phyloP scores from a whole-genome alignment of 495 filamentous ascomycete species.

The Extremus antarcticus region DNA sequence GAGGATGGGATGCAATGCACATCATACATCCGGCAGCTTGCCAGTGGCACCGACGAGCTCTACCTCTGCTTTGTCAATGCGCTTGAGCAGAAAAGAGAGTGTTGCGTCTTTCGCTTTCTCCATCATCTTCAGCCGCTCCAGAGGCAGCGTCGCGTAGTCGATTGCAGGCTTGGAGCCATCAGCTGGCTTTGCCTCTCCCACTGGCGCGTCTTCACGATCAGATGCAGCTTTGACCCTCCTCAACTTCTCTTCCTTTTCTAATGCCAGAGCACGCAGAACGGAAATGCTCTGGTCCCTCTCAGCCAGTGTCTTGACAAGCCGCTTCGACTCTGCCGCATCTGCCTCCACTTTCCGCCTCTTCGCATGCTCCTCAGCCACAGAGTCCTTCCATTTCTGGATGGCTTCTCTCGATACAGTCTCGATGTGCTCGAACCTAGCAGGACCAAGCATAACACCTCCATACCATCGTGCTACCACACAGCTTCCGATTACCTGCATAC shows the following conservation, averaged over 20 bases:
- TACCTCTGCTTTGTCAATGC: conserved; percentile 34
- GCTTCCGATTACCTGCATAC: conserved; percentile 27
- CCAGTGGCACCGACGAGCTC: conserved; percentile 4
- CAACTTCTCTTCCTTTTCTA: conserved; percentile 27
- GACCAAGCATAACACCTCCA: conserved; percentile 36
- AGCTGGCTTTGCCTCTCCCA: not conserved
- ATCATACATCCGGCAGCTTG: not conserved
- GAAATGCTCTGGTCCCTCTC: conserved; percentile 33
- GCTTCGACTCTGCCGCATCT: conserved; percentile 20
- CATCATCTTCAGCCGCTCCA: conserved; percentile 26
- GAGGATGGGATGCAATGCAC: too few species aligned
- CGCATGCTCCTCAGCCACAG: conserved; percentile 13
- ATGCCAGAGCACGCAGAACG: conserved; percentile 29
- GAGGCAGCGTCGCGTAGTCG: conserved; percentile 29
- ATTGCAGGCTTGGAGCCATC: conserved; percentile 12
- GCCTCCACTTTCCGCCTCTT: conserved; percentile 28
- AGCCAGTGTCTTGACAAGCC: conserved; percentile 23
- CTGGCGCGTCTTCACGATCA: conserved; percentile 25
- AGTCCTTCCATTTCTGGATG: conserved; percentile 24
- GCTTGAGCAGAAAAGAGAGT: conserved; percentile 32
- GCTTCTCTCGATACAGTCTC: conserved; percentile 30
- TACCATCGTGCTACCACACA: conserved; percentile 40
- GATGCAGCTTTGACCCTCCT: conserved; percentile 22
- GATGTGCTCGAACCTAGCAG: conserved; percentile 36
- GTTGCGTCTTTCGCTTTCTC: conserved; percentile 37